Conservation (phyloP, 2,329 filamentous ascomycete genomes). For the Lecanicillium sp. region DNA sequence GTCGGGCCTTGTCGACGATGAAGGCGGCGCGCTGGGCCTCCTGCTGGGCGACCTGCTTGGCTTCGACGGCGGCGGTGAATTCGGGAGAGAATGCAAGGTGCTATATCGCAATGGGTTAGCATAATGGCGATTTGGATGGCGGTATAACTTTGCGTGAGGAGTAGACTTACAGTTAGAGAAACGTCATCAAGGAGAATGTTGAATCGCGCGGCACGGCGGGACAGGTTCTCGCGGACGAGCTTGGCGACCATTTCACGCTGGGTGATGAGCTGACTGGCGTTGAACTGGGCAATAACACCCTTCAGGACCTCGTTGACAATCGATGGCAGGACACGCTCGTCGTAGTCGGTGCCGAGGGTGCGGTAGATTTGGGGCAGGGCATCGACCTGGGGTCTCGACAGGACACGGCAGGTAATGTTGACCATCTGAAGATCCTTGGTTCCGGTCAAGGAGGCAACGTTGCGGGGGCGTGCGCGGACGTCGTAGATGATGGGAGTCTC, state of each 20-base stretch:
- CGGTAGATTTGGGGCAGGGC: slow-evolving; percentile 95
- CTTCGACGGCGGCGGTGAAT: slow-evolving; percentile 66
- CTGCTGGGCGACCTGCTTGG: slow-evolving; percentile 73
- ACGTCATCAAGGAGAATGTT: slow-evolving; percentile 98
- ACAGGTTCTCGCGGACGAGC: slow-evolving; percentile 87
- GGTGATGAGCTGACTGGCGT: slow-evolving; percentile 95
- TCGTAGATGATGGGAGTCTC: slow-evolving; percentile 96
- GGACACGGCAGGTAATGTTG: slow-evolving; percentile 99
- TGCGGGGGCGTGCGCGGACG: slow-evolving; percentile 93
- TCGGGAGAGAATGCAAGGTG: slow-evolving; percentile 68
- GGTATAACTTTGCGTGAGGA: no score
- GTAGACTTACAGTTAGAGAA: slow-evolving; percentile 70
- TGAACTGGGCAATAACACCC: slow-evolving; percentile 98
- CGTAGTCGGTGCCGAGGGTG: slow-evolving; percentile 90
- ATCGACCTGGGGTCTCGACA: slow-evolving; percentile 80
- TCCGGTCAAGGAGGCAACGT: slow-evolving; percentile 91
- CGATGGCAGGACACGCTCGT: slow-evolving; percentile 91
- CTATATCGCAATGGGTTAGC: slow-evolving; percentile 30
- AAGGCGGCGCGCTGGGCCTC: slow-evolving; percentile 96
- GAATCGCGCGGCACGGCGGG: slow-evolving; percentile 84
- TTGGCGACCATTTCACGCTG: slow-evolving; percentile 95
- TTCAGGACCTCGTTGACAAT: slow-evolving; percentile 99
- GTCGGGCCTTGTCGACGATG: slow-evolving; percentile 95
- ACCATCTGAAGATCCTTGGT: slow-evolving; percentile 99
- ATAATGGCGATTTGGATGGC: not conserved